A percentile compares a stretch with the other conserved stretches of the same genome.
Evolutionary conservation across 2,329 filamentous ascomycete genomes (phyloP).

Genomic region (Pezicula radicicola): DNA sequence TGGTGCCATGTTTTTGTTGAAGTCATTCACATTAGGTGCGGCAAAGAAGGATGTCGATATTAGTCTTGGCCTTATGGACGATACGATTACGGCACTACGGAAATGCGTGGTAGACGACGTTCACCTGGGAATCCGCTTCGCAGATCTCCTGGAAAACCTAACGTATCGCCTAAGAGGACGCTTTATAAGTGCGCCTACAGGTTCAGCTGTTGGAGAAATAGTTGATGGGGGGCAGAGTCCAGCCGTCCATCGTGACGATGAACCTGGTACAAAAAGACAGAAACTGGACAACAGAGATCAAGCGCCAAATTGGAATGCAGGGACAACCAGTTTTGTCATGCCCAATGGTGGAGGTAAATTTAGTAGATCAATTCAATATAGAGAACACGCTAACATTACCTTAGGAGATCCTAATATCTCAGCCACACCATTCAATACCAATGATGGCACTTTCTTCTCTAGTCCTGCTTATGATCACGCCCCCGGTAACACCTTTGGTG

Average conservation of each 20-base stretch:
- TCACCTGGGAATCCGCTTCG: constrained; percentile 80
- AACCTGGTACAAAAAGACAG: constrained; percentile 28
- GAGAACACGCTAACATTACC: constrained; percentile 3
- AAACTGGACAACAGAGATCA: constrained; percentile 19
- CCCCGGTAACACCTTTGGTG: constrained; percentile 18
- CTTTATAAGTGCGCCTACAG: constrained; percentile 64
- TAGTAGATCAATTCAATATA: neutral
- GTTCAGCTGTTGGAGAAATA: constrained; percentile 29
- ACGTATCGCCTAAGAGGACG: constrained; percentile 71
- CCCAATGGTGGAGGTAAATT: constrained; percentile 20
- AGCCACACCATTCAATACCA: constrained; percentile 60
- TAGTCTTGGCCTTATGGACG: constrained; percentile 72
- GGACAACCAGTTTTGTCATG: constrained; percentile 20
- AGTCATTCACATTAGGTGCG: constrained; percentile 79
- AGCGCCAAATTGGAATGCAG: constrained; percentile 26
- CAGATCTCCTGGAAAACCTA: constrained; percentile 76
- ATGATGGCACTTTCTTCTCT: constrained; percentile 51
- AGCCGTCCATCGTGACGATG: constrained; percentile 21
- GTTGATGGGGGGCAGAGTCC: constrained; percentile 24
- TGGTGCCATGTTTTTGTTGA: constrained; percentile 80
- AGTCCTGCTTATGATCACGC: constrained; percentile 34
- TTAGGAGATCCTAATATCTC: constrained; percentile 42
- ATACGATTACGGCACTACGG: constrained; percentile 69
- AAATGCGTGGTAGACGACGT: constrained; percentile 83
- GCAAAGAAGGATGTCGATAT: constrained; percentile 75